phyloP scores from a whole-genome alignment of 108 stramenopile genomes.

The Epithemia pelagica region DNA sequence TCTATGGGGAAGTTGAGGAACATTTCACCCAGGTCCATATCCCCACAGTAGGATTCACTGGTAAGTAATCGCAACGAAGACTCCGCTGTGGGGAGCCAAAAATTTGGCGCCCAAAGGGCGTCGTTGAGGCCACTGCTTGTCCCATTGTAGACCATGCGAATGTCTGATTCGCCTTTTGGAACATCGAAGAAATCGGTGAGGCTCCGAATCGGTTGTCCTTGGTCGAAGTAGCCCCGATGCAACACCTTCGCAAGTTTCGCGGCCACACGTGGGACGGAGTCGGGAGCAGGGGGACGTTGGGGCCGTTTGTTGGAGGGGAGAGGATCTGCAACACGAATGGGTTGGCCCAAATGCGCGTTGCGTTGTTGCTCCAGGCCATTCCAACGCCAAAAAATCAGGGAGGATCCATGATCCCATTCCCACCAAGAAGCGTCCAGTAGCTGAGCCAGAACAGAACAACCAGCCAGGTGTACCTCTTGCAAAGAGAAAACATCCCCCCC shows the following conservation, averaged over 20 bases:
- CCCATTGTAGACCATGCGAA: slow-evolving; percentile 41
- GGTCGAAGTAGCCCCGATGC: not conserved
- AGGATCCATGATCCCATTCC: too few relatives aligned
- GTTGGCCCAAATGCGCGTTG: too few relatives aligned
- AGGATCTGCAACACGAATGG: too few relatives aligned
- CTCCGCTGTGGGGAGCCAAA: slow-evolving; percentile 33
- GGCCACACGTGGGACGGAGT: too few relatives aligned
- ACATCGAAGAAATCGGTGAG: slow-evolving; percentile 33
- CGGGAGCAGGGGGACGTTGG: too few relatives aligned
- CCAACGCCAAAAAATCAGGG: too few relatives aligned
- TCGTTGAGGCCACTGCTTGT: slow-evolving; percentile 32
- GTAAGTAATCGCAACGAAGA: slow-evolving; percentile 9
- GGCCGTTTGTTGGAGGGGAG: too few relatives aligned
- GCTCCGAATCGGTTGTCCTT: not conserved
- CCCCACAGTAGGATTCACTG: slow-evolving; percentile 13
- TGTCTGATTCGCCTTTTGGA: slow-evolving; percentile 34
- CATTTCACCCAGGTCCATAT: slow-evolving; percentile 34
- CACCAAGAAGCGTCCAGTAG: too few relatives aligned
- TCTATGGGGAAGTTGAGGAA: slow-evolving; percentile 39
- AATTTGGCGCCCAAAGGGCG: slow-evolving; percentile 26
- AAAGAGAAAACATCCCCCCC: too few relatives aligned
- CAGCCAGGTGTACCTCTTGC: too few relatives aligned
- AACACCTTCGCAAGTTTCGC: not conserved
- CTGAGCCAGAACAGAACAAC: too few relatives aligned
- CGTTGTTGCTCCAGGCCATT: too few relatives aligned